A percentile compares a stretch with the other conserved stretches of the same genome.
These are phyloP conservation scores for Colletotrichum sp. DNA, from an alignment of 2,329 filamentous ascomycete species.

Conservation along the genomic window DNA sequence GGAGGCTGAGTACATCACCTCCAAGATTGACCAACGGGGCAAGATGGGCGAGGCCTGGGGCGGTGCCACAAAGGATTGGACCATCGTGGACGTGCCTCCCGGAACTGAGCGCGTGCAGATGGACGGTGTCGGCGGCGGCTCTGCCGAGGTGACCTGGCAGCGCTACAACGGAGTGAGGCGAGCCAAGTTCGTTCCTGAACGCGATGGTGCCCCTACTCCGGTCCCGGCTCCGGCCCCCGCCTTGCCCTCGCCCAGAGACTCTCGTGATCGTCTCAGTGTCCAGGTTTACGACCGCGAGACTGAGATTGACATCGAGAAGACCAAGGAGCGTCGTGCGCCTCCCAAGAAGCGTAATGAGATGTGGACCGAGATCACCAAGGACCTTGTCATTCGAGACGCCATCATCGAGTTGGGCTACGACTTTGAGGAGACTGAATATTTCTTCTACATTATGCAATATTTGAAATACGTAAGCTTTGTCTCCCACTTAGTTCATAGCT, in stretches of 20 bases:
- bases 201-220: slow-evolving; percentile 47
- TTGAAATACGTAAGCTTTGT: slow-evolving; percentile 78
- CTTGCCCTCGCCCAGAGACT: slow-evolving; percentile 34
- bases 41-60: slow-evolving; percentile 76
- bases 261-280: slow-evolving; percentile 46
- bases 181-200: slow-evolving; percentile 75
- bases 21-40: slow-evolving; percentile 62
- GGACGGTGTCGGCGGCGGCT: slow-evolving; percentile 78
- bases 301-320: slow-evolving; percentile 60
- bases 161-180: slow-evolving; percentile 79
- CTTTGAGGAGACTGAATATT: slow-evolving; percentile 87
- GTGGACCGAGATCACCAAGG: slow-evolving; percentile 98
- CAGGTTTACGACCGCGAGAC: slow-evolving; percentile 51
- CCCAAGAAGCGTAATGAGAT: slow-evolving; percentile 65
- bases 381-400: slow-evolving; percentile 84
- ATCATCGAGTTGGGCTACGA: slow-evolving; percentile 85
- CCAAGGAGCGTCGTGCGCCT: slow-evolving; percentile 52
- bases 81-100: slow-evolving; percentile 82
- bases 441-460: slow-evolving; percentile 94
- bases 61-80: slow-evolving; percentile 78
- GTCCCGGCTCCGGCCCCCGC: slow-evolving; percentile 20
- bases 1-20: slow-evolving; percentile 67
- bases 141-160: slow-evolving; percentile 79
- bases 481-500: not conserved
- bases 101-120: slow-evolving; percentile 83